Evolutionary conservation across 2,329 filamentous ascomycete species (phyloP).

Genomic region (Myriosclerotinia curreyana): DNA sequence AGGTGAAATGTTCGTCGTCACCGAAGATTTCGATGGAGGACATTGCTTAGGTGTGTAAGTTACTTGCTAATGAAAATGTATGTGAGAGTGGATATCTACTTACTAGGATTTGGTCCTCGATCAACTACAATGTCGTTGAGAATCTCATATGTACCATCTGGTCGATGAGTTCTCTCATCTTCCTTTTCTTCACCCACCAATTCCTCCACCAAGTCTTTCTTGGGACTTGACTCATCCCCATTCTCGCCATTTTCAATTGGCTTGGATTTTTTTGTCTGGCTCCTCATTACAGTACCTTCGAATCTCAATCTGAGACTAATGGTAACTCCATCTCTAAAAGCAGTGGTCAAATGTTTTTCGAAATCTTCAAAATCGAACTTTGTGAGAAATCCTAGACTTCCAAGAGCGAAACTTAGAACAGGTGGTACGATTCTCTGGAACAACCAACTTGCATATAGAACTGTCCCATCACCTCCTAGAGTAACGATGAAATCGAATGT

Average conservation of each 20-base stretch:
- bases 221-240: slow-evolving; percentile 43
- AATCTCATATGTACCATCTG: slow-evolving; percentile 83
- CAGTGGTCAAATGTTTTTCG: slow-evolving; percentile 62
- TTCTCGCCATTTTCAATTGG: slow-evolving; percentile 34
- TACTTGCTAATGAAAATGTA: slow-evolving; percentile 21
- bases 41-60: slow-evolving; percentile 60
- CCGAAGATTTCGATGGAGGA: slow-evolving; percentile 89
- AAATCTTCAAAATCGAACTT: slow-evolving; percentile 90
- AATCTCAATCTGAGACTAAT: slow-evolving; percentile 86
- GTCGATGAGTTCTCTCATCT: slow-evolving; percentile 78
- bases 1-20: slow-evolving; percentile 89
- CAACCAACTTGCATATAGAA: slow-evolving; percentile 92
- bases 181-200: slow-evolving; percentile 82
- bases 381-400: slow-evolving; percentile 90
- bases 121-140: slow-evolving; percentile 97
- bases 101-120: slow-evolving; percentile 86
- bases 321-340: slow-evolving; percentile 80
- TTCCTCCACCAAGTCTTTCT: slow-evolving; percentile 79
- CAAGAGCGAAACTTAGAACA: slow-evolving; percentile 85
- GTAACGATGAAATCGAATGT: slow-evolving; percentile 93
- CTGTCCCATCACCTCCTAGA: slow-evolving; percentile 92
- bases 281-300: slow-evolving; percentile 90
- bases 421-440: slow-evolving; percentile 95
- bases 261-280: slow-evolving; percentile 49
- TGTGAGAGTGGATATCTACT: slow-evolving; percentile 40